phyloP scores from a whole-genome alignment of 768 basidiomycete genomes.

The Hortiboletus campestris region DNA sequence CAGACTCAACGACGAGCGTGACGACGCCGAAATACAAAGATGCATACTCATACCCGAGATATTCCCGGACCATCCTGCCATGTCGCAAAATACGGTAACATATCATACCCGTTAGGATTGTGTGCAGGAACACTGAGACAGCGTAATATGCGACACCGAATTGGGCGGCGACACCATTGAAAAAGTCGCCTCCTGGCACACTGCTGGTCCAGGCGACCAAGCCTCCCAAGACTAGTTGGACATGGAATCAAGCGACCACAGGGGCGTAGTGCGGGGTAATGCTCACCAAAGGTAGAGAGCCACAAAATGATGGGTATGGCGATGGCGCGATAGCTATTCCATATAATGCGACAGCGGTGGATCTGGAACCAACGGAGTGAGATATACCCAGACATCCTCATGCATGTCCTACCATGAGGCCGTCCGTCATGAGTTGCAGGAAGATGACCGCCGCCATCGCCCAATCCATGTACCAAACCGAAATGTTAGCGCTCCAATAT shows the following conservation, averaged over 20 bases:
- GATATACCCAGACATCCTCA: not conserved
- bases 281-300: constrained; percentile 22
- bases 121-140: constrained; percentile 15
- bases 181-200: constrained; percentile 18
- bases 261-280: too few species aligned
- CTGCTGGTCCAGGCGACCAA: constrained; percentile 9
- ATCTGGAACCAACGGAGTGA: constrained; percentile 31
- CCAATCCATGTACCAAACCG: constrained; percentile 29
- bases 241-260: not conserved
- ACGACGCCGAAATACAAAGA: constrained; percentile 13
- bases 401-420: constrained; percentile 17
- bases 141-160: constrained; percentile 21
- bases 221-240: constrained; percentile 17
- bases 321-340: constrained; percentile 18
- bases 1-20: constrained; percentile 21
- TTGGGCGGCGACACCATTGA: constrained; percentile 4
- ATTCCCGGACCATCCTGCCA: not conserved
- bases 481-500: constrained; percentile 28
- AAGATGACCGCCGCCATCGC: constrained; percentile 25
- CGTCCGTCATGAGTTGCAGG: constrained; percentile 38
- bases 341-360: constrained; percentile 39
- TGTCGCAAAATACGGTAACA: constrained; percentile 18
- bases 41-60: constrained; percentile 19
- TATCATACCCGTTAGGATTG: constrained; percentile 21
- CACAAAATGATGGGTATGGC: constrained; percentile 22